phyloP scores from a whole-genome alignment of 371 early-diverging fungal genomes.

The Lichtheimia hyalospora region DNA sequence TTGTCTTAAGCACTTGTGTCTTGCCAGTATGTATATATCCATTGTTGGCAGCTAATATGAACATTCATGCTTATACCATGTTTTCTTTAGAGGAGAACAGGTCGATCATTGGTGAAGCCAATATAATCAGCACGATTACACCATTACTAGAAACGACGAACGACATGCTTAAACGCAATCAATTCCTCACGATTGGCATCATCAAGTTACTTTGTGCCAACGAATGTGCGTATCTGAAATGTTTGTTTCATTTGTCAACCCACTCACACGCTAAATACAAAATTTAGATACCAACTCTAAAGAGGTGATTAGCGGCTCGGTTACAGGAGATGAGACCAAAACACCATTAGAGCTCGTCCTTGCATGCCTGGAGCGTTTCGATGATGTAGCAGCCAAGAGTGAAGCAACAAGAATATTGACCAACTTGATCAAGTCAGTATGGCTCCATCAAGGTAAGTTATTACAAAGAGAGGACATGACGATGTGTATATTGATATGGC shows the following conservation, averaged over 20 bases:
- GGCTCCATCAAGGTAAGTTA: conserved; percentile 27
- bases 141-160: conserved; percentile 51
- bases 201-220: conserved; percentile 57
- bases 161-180: conserved; percentile 63
- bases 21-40: conserved; percentile 43
- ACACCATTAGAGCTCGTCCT: conserved; percentile 32
- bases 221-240: conserved; percentile 32
- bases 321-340: not conserved
- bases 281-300: conserved; percentile 35
- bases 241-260: too few relatives aligned
- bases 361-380: conserved; percentile 49
- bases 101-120: conserved; percentile 46
- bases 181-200: conserved; percentile 61
- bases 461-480: too few relatives aligned
- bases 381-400: conserved; percentile 60
- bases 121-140: conserved; percentile 45
- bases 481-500: not conserved
- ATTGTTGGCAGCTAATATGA: too few relatives aligned
- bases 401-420: conserved; percentile 65
- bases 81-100: conserved; percentile 43
- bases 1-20: conserved; percentile 59
- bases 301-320: conserved; percentile 19
- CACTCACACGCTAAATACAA: too few relatives aligned
- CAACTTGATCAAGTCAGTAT: conserved; percentile 55
- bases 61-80: not conserved